Conservation (phyloP, 2,329 filamentous ascomycete species). For the Epichloe amarillans region DNA sequence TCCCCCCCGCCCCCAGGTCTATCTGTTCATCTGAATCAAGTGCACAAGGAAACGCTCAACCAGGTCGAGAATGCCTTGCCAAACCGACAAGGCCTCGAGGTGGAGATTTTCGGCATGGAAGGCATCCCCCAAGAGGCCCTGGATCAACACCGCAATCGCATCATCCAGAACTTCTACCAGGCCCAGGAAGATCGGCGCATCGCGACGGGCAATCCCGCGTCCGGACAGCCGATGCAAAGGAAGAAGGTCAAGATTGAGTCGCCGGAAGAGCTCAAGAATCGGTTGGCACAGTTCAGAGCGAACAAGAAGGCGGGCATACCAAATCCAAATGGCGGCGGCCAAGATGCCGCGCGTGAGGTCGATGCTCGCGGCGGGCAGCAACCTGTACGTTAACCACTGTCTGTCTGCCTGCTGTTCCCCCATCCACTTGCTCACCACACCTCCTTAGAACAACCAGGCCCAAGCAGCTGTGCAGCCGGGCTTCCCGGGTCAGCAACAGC, state of each 20-base stretch:
- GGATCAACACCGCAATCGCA: slow-evolving; percentile 72
- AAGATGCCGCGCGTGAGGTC: background rate
- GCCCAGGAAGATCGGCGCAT: slow-evolving; percentile 71
- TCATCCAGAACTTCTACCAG: slow-evolving; percentile 75
- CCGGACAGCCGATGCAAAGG: slow-evolving; percentile 46
- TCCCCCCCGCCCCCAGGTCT: slow-evolving; percentile 47
- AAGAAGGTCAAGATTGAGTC: slow-evolving; percentile 65
- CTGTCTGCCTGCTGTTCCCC: too few species aligned
- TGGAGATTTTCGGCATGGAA: slow-evolving; percentile 98
- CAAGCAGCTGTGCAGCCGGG: slow-evolving; percentile 11
- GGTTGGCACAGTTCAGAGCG: slow-evolving; percentile 64
- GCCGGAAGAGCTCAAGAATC: slow-evolving; percentile 64
- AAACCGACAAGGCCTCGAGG: slow-evolving; percentile 71
- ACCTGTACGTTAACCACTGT: slow-evolving; percentile 15
- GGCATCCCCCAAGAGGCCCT: slow-evolving; percentile 75
- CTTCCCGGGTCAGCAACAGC: slow-evolving; percentile 12
- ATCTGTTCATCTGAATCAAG: slow-evolving; percentile 93
- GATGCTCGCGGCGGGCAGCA: slow-evolving; percentile 14
- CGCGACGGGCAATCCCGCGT: slow-evolving; percentile 70
- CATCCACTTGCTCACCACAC: too few species aligned
- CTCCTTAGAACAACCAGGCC: slow-evolving; percentile 7
- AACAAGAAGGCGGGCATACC: slow-evolving; percentile 27
- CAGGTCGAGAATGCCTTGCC: slow-evolving; percentile 86
- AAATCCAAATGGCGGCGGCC: background rate
- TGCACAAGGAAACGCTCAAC: slow-evolving; percentile 85